Percentiles rank a stretch among this genome's conserved stretches.
Evolutionary conservation across 257 asterid species (phyloP).

Genomic region (Schizonepeta tenuifolia): DNA sequence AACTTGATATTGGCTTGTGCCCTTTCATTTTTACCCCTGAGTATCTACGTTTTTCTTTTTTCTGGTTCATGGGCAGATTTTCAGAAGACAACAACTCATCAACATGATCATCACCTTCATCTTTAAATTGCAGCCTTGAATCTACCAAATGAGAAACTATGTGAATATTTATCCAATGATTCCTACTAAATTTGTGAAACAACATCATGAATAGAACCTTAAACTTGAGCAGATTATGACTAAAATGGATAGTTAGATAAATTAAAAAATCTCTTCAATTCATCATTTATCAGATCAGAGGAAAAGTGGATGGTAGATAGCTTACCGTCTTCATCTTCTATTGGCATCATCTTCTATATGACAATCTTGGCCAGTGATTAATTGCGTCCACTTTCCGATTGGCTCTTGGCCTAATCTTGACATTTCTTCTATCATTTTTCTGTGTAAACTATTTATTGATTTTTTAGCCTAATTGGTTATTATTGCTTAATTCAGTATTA

Average conservation of each 20-base stretch:
- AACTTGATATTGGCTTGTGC: slow-evolving; percentile 45
- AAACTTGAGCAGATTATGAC: slow-evolving; percentile 12
- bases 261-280: slow-evolving; percentile 33
- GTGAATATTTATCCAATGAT: slow-evolving; percentile 30
- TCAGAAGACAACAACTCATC: slow-evolving; percentile 65
- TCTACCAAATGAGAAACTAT: slow-evolving; percentile 38
- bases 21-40: slow-evolving; percentile 58
- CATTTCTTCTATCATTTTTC: too few species aligned
- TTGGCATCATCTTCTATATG: slow-evolving; percentile 86
- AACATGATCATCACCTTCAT: slow-evolving; percentile 51
- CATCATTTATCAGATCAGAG: slow-evolving; percentile 19
- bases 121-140: slow-evolving; percentile 41
- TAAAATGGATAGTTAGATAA: neutral
- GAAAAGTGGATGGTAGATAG: slow-evolving; percentile 25
- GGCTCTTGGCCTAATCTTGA: too few species aligned
- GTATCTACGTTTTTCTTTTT: slow-evolving; percentile 53
- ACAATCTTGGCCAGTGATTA: too few species aligned
- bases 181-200: slow-evolving; percentile 16
- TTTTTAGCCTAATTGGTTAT: too few species aligned
- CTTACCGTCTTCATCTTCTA: slow-evolving; percentile 78
- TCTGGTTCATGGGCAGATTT: slow-evolving; percentile 44
- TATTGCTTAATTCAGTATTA: too few species aligned
- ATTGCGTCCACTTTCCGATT: too few species aligned
- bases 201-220: slow-evolving; percentile 15
- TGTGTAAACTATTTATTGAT: too few species aligned